Conservation (phyloP, 495 filamentous ascomycete genomes). For the Xylaria grammica region DNA sequence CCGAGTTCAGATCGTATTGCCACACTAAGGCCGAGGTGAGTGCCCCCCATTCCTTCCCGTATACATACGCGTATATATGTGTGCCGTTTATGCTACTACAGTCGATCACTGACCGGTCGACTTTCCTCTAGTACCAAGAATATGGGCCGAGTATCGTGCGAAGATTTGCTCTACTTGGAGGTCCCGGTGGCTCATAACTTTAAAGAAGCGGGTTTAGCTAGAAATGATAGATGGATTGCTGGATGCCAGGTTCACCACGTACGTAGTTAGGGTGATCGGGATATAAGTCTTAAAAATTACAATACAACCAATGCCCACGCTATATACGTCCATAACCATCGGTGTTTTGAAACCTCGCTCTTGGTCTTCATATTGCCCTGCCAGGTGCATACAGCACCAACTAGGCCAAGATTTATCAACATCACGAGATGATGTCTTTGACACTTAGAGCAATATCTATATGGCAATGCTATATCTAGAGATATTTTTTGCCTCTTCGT, state of each 20-base stretch:
- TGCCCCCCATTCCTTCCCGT: neutral
- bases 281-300: neutral
- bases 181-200: conserved; percentile 71
- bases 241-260: neutral
- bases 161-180: conserved; percentile 91
- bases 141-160: conserved; percentile 93
- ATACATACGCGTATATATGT: neutral
- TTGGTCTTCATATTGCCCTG: too few relatives aligned
- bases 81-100: neutral
- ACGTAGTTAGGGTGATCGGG: neutral
- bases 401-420: too few relatives aligned
- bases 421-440: too few relatives aligned
- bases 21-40: conserved; percentile 88
- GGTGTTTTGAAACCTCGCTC: too few relatives aligned
- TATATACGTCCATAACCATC: too few relatives aligned
- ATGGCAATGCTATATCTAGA: too few relatives aligned
- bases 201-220: neutral
- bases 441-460: too few relatives aligned
- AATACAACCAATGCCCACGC: neutral
- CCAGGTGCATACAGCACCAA: too few relatives aligned
- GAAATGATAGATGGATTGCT: neutral
- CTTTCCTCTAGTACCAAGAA: conserved; percentile 74
- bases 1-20: conserved; percentile 98
- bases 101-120: conserved; percentile 24
- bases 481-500: too few relatives aligned